A percentile compares a stretch with the other conserved stretches of the same genome.
phyloP scores from a whole-genome alignment of 495 filamentous ascomycete species.

The Neurospora hispaniola region DNA sequence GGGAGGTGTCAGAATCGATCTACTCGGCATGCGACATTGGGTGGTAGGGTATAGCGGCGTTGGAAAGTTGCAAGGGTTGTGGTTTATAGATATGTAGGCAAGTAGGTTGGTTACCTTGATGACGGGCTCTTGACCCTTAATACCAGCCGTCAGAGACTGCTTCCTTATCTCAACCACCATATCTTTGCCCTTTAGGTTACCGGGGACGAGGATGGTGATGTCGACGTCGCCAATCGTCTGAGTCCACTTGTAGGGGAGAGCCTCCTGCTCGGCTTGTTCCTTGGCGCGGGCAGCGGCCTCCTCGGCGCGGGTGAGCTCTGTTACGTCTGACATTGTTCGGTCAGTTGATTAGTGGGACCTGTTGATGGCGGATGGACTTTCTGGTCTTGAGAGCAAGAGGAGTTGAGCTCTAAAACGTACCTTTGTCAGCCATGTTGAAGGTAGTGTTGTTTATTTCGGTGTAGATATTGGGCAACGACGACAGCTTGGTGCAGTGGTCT shows the following conservation, averaged over 20 bases:
- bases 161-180: slow-evolving; percentile 75
- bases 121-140: slow-evolving; percentile 82
- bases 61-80: not conserved
- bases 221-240: slow-evolving; percentile 93
- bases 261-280: slow-evolving; percentile 79
- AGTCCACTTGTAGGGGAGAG: slow-evolving; percentile 93
- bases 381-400: not conserved
- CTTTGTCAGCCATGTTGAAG: slow-evolving; percentile 19
- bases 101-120: slow-evolving; percentile 52
- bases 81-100: no score
- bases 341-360: slow-evolving; percentile 11
- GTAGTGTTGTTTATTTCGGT: not conserved
- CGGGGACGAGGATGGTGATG: slow-evolving; percentile 60
- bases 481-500: not conserved
- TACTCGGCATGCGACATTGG: no score
- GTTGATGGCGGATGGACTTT: not conserved
- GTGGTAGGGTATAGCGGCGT: not conserved
- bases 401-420: slow-evolving; percentile 2
- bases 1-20: not conserved
- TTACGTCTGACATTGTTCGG: not conserved
- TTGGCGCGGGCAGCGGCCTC: slow-evolving; percentile 64
- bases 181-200: slow-evolving; percentile 74
- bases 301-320: slow-evolving; percentile 45
- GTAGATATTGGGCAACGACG: not conserved
- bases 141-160: slow-evolving; percentile 62